Base-by-base conservation (phyloP, 768 basidiomycete genomes). In the Crucibulum laeve region DNA sequence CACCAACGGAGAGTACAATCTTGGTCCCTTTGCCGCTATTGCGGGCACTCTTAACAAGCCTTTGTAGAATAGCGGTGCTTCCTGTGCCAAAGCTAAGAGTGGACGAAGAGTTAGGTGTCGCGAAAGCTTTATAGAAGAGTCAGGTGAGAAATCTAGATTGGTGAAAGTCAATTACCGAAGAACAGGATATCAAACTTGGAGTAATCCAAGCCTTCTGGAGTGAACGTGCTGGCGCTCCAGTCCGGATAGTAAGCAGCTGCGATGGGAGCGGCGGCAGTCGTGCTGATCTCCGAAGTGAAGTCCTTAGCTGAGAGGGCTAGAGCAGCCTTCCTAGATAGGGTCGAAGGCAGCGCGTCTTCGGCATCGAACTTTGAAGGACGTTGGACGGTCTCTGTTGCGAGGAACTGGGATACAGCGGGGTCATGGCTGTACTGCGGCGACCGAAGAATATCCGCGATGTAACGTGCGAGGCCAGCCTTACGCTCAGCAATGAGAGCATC, bases 1-100 rank as follows among this genome's bases (percentile, higher is more conserved):
- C 65, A 66, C 84, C 85, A 43, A 88, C 72, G 24, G 81, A 79
- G 19, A 87, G 68, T 35, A 82, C 77, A 42, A 88, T 75, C 53
- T 77, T 76, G 35, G 84, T 85, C 1, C 77, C 79, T 22, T 71
- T 64, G 0, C 76, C 76, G 49, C 74, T 77, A 8, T 67, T 71
- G 41, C 77, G 77, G 2, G 77, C 85, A 36, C 63, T 63, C 14
- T 62, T 62, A 21, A 87, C 85, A 13, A 85, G 68, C 25, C 80
- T 61, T 49, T 69, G 65, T 6, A 90, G 68, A 23, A 82, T 65
- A 5, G 68, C 62, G 28, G 70, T 70, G 26, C 75, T 74, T 19
- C 75, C 71, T 30, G 62, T 60, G 33, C 75, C 77, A 63, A 77
- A 82, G 30, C 62, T 60, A 19, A 88, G 59, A 13, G 64, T 67